phyloP scores from a whole-genome alignment of 2,329 filamentous ascomycete genomes.

The Fusarium sp. region DNA sequence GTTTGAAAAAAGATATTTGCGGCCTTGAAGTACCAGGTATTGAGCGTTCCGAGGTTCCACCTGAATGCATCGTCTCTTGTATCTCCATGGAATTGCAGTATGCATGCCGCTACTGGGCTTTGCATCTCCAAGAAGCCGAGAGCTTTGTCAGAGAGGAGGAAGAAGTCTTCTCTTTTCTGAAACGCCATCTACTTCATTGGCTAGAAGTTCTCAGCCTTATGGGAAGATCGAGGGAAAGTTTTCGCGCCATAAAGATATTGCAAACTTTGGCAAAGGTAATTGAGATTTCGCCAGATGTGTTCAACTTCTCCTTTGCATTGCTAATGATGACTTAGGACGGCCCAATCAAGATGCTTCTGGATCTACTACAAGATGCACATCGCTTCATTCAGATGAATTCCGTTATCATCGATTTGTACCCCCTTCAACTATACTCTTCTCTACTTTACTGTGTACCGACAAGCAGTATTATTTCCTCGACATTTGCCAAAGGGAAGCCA shows the following conservation, averaged over 20 bases:
- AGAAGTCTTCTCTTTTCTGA: background rate
- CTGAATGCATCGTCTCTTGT: background rate
- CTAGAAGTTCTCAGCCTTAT: background rate
- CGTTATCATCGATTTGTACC: background rate
- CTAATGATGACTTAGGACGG: background rate
- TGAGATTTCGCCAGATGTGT: too few species aligned
- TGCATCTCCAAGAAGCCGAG: background rate
- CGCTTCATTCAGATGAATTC: constrained; percentile 6
- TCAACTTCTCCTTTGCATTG: background rate
- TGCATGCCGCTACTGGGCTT: constrained; percentile 58
- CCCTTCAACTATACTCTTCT: background rate
- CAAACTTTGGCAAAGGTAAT: background rate
- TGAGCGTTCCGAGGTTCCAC: background rate
- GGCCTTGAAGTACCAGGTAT: background rate
- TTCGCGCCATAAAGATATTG: background rate
- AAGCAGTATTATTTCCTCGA: rapidly evolving
- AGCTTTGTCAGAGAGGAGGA: background rate
- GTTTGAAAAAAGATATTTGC: constrained; percentile 18
- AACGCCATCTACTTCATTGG: background rate
- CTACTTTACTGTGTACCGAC: background rate
- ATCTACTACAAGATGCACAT: background rate
- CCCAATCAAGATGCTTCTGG: background rate
- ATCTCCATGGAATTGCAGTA: constrained; percentile 49
- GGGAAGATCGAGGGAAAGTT: background rate
- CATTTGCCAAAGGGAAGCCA: background rate